These are phyloP conservation scores for Globisporangium okanoganense DNA, from an alignment of 352 stramenopile species.

Conservation along the genomic window DNA sequence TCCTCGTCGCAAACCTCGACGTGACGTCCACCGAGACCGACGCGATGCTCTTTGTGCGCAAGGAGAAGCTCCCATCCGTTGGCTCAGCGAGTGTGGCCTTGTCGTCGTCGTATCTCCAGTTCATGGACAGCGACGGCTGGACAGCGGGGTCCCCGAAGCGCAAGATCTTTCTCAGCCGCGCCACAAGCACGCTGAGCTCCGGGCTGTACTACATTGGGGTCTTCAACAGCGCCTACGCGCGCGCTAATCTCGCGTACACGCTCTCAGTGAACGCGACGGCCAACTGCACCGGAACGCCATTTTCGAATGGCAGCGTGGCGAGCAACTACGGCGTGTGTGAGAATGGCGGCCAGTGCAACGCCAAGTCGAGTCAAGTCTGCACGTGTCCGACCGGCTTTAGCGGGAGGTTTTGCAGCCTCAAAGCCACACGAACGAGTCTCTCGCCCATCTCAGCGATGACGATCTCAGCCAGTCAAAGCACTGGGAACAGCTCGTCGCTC, in stretches of 20 bases:
- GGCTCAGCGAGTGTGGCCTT: constrained; percentile 6
- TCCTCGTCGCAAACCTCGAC: constrained; percentile 47
- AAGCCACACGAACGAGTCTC: constrained; percentile 17
- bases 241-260: constrained; percentile 36
- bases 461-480: not conserved
- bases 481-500: not conserved
- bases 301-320: not conserved
- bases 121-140: constrained; percentile 48
- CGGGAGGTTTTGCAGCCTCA: constrained; percentile 46
- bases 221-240: constrained; percentile 68
- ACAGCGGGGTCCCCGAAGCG: constrained; percentile 28
- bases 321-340: constrained; percentile 33
- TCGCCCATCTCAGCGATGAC: constrained; percentile 3
- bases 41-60: constrained; percentile 70
- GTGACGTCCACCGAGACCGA: constrained; percentile 39
- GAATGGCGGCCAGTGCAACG: constrained; percentile 45
- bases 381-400: constrained; percentile 31
- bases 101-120: constrained; percentile 35
- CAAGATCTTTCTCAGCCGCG: constrained; percentile 56
- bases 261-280: constrained; percentile 51
- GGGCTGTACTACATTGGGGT: constrained; percentile 75
- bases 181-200: constrained; percentile 59
- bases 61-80: constrained; percentile 50
- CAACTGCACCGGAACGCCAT: constrained; percentile 28
- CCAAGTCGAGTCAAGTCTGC: constrained; percentile 45